Conservation (phyloP, 2,329 filamentous ascomycete species). For the Penicillium sp. region DNA sequence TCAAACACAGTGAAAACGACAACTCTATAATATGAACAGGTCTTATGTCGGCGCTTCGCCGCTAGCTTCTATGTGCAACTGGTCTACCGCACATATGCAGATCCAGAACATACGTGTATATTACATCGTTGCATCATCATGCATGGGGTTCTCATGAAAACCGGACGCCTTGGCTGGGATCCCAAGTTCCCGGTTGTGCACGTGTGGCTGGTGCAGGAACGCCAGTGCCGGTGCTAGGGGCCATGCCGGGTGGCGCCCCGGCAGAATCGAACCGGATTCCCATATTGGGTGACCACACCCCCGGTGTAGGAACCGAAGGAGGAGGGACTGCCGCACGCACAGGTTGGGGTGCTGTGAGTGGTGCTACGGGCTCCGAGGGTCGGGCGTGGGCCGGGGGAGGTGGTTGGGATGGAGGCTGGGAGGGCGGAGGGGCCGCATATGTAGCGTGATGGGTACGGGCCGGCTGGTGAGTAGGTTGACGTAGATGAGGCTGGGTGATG, state of each 20-base stretch:
- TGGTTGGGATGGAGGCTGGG: slow-evolving; percentile 44
- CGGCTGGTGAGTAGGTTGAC: slow-evolving; percentile 34
- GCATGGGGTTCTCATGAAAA: slow-evolving; percentile 42
- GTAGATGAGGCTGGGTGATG: slow-evolving; percentile 39
- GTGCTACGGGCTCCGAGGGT: slow-evolving; percentile 29
- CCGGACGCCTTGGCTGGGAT: slow-evolving; percentile 58
- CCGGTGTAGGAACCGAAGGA: slow-evolving; percentile 54
- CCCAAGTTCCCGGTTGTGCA: slow-evolving; percentile 53
- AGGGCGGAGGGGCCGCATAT: slow-evolving; percentile 33
- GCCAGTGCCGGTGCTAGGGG: slow-evolving; percentile 27
- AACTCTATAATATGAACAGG: background rate
- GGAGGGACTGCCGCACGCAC: slow-evolving; percentile 46
- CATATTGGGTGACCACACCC: slow-evolving; percentile 77
- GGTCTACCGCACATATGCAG: background rate
- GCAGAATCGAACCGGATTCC: slow-evolving; percentile 70
- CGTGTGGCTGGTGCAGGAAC: slow-evolving; percentile 15
- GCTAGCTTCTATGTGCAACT: background rate
- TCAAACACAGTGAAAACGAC: background rate
- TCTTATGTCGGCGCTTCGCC: background rate
- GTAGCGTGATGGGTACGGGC: slow-evolving; percentile 25
- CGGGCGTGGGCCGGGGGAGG: slow-evolving; percentile 43
- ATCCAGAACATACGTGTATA: background rate
- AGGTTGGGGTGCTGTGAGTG: slow-evolving; percentile 50
- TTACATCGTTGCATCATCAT: background rate
- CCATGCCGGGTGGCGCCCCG: slow-evolving; percentile 35